Base-by-base conservation (phyloP, 208 protist species). In the Porcisia hertigi region DNA sequence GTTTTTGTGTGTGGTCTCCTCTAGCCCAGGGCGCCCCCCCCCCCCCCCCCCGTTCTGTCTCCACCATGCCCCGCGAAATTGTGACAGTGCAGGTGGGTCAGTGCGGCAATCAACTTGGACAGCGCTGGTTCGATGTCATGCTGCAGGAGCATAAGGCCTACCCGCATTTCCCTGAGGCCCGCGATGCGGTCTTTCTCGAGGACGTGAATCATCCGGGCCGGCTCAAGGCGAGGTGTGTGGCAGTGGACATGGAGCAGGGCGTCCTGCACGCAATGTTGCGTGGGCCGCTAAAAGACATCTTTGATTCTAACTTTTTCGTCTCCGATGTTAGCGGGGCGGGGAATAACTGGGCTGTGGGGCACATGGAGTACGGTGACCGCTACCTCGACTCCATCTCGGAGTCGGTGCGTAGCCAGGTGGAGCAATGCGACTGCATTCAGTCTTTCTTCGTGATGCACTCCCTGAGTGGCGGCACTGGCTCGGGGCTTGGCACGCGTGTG, bases 211-310 rank as follows among this genome's bases (percentile, higher is more conserved):
- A 59, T 34, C 30, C 52, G 23, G 58, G 69, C 14, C 41, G 25
- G 18, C 81, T 98, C 0, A 97, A 94, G 70, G 97, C 97, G 18
- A 90, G 97, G 47, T 98, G 98, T 54, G 93, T 99, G 18, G 88
- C 98, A 1, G 88, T 99, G 39, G 98, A 99, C 82, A 99, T 98
- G 94, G 97, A 99, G 86, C 89, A 98, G 70, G 97, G 97, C 72
- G 98, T 99, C 9, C 79, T 99, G 64, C 82, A 87, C 41, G 71
- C 91, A 18, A 91, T 98, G 83, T 45, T 98, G 63, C 79, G 85
- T 39, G 86, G 94, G 0, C 92, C 94, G 5, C 82, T 99, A 30
- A 83, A 82, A 16, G 80, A 90, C 52, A 75, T 99, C 34, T 99
- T 98, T 73, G 96, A 98, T 76, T 49, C 76, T 11, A 91, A 81